phyloP scores from a whole-genome alignment of 495 filamentous ascomycete genomes.

The Xylaria scruposa region DNA sequence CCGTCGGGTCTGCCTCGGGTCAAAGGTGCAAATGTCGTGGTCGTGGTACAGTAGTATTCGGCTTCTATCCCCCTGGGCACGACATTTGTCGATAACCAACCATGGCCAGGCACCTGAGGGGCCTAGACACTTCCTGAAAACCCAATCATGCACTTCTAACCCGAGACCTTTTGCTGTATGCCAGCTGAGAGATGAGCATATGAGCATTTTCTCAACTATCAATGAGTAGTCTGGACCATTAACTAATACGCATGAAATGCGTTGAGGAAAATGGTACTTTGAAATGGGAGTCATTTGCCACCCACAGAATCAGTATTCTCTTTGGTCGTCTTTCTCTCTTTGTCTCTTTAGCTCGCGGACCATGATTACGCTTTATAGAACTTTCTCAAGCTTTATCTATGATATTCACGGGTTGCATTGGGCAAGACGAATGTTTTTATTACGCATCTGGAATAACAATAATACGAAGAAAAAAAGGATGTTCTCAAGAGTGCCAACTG shows the following conservation, averaged over 20 bases:
- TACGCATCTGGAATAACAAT: neutral
- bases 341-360: neutral
- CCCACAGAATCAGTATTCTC: neutral
- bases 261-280: too few relatives aligned
- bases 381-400: neutral
- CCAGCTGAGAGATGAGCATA: neutral
- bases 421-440: neutral
- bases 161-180: neutral
- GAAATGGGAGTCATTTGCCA: neutral
- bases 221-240: neutral
- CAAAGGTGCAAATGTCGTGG: neutral
- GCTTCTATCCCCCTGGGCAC: constrained; percentile 7
- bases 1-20: constrained; percentile 3
- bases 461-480: too few relatives aligned
- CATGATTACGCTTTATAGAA: neutral
- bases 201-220: neutral
- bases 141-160: constrained; percentile 1
- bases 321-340: neutral
- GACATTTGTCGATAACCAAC: constrained; percentile 2
- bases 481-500: too few relatives aligned
- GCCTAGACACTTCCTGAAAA: neutral
- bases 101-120: neutral
- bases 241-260: neutral
- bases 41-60: constrained; percentile 4
- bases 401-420: neutral